Conservation (phyloP, 495 filamentous ascomycete genomes). For the Thermothielavioides terrestris region DNA sequence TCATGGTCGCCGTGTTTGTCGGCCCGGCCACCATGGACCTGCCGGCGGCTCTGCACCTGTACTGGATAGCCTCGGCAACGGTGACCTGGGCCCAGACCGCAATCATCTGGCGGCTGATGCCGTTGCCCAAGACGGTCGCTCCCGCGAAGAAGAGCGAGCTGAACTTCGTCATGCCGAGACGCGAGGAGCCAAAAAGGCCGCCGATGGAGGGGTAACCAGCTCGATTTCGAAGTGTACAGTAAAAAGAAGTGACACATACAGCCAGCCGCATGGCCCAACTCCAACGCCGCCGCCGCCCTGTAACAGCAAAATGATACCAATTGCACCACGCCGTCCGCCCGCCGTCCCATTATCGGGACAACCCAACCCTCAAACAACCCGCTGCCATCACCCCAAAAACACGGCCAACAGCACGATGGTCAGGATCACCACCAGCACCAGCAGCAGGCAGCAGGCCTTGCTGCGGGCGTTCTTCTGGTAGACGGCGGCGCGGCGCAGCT, state of each 20-base stretch:
- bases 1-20: slow-evolving; percentile 31
- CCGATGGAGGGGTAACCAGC: background rate
- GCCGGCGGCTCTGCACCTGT: slow-evolving; percentile 58
- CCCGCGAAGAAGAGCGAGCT: slow-evolving; percentile 3
- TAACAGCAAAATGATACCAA: slow-evolving; percentile 7
- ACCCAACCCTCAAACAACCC: background rate
- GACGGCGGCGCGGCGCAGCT: slow-evolving; percentile 70
- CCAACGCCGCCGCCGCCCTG: slow-evolving; percentile 15
- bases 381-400: slow-evolving; percentile 47
- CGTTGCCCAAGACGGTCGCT: slow-evolving; percentile 7
- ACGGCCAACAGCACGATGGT: slow-evolving; percentile 83
- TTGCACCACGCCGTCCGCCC: background rate
- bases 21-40: slow-evolving; percentile 45
- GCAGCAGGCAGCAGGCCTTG: slow-evolving; percentile 82
- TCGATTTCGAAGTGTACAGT: slow-evolving; percentile 3
- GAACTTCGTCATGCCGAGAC: slow-evolving; percentile 19
- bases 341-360: background rate
- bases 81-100: slow-evolving; percentile 8
- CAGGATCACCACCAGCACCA: slow-evolving; percentile 85
- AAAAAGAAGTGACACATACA: slow-evolving; percentile 8
- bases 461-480: slow-evolving; percentile 91
- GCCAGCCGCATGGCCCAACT: slow-evolving; percentile 6
- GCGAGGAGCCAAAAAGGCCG: background rate
- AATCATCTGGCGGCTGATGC: slow-evolving; percentile 18
- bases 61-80: slow-evolving; percentile 53